Base-by-base conservation (phyloP, 192 early-diverging fungal genomes). In the Mortierella antarctica region DNA sequence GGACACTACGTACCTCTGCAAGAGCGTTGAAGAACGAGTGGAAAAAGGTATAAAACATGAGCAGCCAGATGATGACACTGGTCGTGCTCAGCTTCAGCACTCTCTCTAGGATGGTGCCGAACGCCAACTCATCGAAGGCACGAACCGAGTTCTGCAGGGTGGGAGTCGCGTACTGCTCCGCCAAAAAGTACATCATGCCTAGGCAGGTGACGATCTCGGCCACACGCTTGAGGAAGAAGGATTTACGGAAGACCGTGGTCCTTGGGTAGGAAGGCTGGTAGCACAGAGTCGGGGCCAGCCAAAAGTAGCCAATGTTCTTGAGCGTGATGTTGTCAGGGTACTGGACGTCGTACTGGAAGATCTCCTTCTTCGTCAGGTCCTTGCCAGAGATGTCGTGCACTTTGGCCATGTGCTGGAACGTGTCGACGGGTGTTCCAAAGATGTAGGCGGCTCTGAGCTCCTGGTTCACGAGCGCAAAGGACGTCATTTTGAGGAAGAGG, bases 1-100 rank as follows among this genome's bases (percentile, higher is more conserved):
- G 17, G 20, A 7, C 31, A 1, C 62, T 74, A n/a, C n/a, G n/a
- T 63, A 88, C 87, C 84, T 95, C 93, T 7, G 92, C 92, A n/a
- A 95, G 72, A 6, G 92, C 89, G 67, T 97, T 97, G 53, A 96
- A 84, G 48, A 73, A 89, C 2, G 92, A 85, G 64, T 97, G 96
- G 84, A 97, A 97, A 13, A 95, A 81, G 15, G 90, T 86, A 52
- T 94, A 96, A 78, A 97, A 97, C 80, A 94, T 93, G n/a, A 96
- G 72, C n/a, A 97, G 85, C 96, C 96, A 97, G 53, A 97, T 89
- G 1, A 89, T 84, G 0, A 95, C 92, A 66, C 88, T 90, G 31
- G 89, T 88, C 10, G 90, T 91, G 8, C 90, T 92, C 73, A 96
- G 86, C 74, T 96, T 96, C n/a, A 96, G 87, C n/a, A 96, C 87